Evolutionary conservation across 768 basidiomycete genomes (phyloP).

Genomic region (Lyophyllum semitale): DNA sequence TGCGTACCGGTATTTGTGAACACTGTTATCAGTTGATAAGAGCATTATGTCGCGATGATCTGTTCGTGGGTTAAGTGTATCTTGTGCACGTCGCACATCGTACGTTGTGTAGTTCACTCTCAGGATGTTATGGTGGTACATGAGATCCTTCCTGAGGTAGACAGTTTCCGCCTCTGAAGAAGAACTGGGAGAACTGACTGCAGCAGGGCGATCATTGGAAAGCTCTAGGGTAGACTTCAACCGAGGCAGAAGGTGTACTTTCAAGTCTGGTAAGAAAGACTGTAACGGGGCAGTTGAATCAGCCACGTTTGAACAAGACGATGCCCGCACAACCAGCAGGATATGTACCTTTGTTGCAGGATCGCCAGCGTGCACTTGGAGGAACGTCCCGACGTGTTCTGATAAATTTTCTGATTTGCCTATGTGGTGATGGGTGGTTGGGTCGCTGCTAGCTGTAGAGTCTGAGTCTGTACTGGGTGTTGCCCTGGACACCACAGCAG

Average conservation of each 20-base stretch:
- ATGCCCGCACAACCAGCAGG: background rate
- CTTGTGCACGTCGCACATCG: slow-evolving; percentile 40
- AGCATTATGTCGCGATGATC: slow-evolving; percentile 37
- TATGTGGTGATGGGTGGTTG: background rate
- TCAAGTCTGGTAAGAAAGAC: background rate
- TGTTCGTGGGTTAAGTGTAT: slow-evolving; percentile 38
- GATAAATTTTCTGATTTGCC: background rate
- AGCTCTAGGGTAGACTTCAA: background rate
- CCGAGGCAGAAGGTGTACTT: background rate
- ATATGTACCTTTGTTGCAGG: background rate
- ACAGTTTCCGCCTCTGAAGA: slow-evolving; percentile 7
- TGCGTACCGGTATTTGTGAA: slow-evolving; percentile 38
- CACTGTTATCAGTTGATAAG: slow-evolving; percentile 7
- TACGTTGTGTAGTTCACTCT: slow-evolving; percentile 45
- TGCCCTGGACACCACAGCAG: too few species aligned
- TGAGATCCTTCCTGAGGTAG: slow-evolving; percentile 19
- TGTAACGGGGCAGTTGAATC: background rate
- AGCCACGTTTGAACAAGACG: background rate
- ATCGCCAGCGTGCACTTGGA: background rate
- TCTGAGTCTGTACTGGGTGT: background rate
- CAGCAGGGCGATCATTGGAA: background rate
- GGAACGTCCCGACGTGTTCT: background rate
- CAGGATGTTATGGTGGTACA: slow-evolving; percentile 31
- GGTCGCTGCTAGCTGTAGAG: background rate
- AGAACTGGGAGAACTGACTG: background rate